Evolutionary conservation across 1,284 basidiomycete genomes (phyloP), one percentile per base, ranked within the genome.

Genomic region (Phlebopus sp.): DNA sequence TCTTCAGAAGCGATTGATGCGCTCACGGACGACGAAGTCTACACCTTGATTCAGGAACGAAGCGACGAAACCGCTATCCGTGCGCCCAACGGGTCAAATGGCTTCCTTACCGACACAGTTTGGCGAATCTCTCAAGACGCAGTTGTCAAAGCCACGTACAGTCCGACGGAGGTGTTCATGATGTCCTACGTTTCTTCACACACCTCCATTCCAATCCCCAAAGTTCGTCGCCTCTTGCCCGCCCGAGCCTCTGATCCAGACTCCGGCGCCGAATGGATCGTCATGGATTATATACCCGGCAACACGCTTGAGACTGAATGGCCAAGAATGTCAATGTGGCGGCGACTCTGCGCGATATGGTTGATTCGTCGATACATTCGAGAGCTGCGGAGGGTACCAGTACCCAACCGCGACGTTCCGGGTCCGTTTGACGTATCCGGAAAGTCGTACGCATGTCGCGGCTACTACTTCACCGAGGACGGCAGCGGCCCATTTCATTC

Each of bases 401-500:
- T 29, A 29, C 27, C 27, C 27, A 29, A 47, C 21, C 42, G 47
- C 10, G 48, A 47, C 34, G 37, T 54, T 19, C 59, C 59, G 36
- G 59, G 59, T n/a, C 59, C 59, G 9, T 51, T 58, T 29, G 49
- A 55, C 44, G 44, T 30, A 7, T 37, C 55, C 13, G 54, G 52
- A 5, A 32, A 37, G 11, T 37, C 56, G 13, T 40, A 51, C 6
- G 30, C 11, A 18, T 64, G 62, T 45, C 9, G 27, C 13, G 58
- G 59, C 6, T 35, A 46, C 29, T 46, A 55, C 42, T 62, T 63
- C 27, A 29, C 27, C 8, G 27, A 29, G 27, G 27, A 47, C 18
- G 57, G 55, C 21, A 50, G 47, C 14, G 63, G 61, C 23, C 63
- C 64, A 13, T 66, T 65, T 43, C 13, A 19, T 5, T 55, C 62